Base-by-base conservation (phyloP, 2,329 filamentous ascomycete species). In the Pseudogymnoascus sp. region DNA sequence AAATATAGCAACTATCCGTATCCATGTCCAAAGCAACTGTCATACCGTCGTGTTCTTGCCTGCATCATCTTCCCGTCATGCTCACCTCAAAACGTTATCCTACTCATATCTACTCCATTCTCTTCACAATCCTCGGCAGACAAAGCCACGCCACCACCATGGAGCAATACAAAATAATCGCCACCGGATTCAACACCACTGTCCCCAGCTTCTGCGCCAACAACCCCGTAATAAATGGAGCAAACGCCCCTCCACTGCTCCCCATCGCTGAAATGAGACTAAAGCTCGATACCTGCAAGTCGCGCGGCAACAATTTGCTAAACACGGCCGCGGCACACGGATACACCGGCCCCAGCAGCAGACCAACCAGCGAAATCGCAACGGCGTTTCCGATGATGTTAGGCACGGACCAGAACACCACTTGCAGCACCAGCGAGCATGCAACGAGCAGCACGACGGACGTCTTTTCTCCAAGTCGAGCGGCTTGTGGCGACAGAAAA, bases 341-440 rank as follows among this genome's bases (percentile, higher is more conserved):
- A 70, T 92, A 96, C 4, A 96, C 81, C 0, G 91, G 90, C 0
- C 91, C 91, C 0, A 96, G 78, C 31, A 95, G 75, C 7, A 95
- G 75, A 11, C 91, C 91, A 17, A 95, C 81, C 23, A 95, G 76
- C 74, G 84, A 78, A 3, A 90, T 82, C 2, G 85, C 82, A 1
- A 89, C 86, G 17, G 87, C 85, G 67, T 89, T 82, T 13, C 86
- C 86, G 33, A 90, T 77, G n/a, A 93, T 77, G 71, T 91, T 90
- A 1, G 89, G 90, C 26, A 93, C 82, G 33, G 85, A 77, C 91
- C 91, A 95, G 9, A 90, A 87, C 26, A 95, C 78, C n/a, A 92
- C 74, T 75, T 95, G 84, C 67, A 93, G 89, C 0, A 82, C 76
- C 3, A 85, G 78, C 0, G 88, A 83, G 2, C 87, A 87, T 5